Evolutionary conservation across 805 yeast genomes (phyloP).

Genomic region (Nakazawaea ernobii): DNA sequence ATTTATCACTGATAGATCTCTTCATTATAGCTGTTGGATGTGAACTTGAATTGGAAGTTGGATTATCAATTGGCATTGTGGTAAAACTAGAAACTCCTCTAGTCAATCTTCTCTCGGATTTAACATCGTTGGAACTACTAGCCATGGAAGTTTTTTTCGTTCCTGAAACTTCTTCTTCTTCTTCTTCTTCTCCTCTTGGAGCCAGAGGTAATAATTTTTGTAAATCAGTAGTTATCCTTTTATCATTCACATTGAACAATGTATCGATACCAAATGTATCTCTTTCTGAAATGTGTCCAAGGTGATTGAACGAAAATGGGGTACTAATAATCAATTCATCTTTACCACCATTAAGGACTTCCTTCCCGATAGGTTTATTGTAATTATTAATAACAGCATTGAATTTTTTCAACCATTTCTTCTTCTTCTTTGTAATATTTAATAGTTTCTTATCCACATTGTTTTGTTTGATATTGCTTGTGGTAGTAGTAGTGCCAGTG

Average conservation of each 20-base stretch:
- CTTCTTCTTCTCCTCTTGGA: neutral
- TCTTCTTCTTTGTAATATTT: neutral
- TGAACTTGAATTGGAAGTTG: neutral
- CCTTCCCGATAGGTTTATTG: conserved; percentile 2
- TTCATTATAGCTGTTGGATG: neutral
- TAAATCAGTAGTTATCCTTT: conserved; percentile 13
- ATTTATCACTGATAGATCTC: conserved; percentile 9
- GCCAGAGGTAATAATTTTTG: neutral
- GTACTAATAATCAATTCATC: conserved; percentile 18
- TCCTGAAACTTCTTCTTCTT: neutral
- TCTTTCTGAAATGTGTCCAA: conserved; percentile 25
- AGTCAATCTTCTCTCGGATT: neutral
- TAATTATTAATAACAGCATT: conserved; percentile 1
- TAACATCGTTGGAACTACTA: too few relatives aligned
- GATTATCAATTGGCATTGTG: conserved; percentile 7
- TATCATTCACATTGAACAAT: conserved; percentile 17
- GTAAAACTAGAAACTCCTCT: conserved; percentile 5
- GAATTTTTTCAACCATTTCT: conserved; percentile 9
- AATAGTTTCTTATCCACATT: neutral
- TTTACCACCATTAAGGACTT: neutral
- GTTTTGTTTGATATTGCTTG: neutral
- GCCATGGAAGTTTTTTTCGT: conserved; percentile 5
- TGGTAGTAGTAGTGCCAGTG: too few relatives aligned
- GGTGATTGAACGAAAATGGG: conserved; percentile 27
- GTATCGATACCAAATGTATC: conserved; percentile 25